phyloP scores from a whole-genome alignment of 169 alveolate genomes.

The Amoebophrya sp. region DNA sequence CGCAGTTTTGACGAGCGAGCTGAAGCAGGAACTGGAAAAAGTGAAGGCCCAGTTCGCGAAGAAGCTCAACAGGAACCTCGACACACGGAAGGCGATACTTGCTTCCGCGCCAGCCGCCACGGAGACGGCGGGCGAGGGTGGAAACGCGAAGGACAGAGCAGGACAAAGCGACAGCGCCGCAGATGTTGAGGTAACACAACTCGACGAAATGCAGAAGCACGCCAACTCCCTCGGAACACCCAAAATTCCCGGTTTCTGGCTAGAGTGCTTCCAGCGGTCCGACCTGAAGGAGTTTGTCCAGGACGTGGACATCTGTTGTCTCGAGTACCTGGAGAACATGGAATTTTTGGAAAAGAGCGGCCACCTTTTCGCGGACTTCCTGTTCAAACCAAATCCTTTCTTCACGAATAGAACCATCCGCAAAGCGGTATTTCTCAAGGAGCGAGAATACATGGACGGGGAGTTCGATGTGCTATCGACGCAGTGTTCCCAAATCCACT shows the following conservation, averaged over 20 bases:
- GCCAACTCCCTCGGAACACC: too few relatives aligned
- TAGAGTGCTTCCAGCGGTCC: neutral
- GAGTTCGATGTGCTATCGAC: neutral
- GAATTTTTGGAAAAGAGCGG: neutral
- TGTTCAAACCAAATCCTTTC: neutral
- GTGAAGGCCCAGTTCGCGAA: too few relatives aligned
- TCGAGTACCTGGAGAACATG: neutral
- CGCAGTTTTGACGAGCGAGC: too few relatives aligned
- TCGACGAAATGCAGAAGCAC: too few relatives aligned
- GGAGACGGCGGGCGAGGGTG: too few relatives aligned
- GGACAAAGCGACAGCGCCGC: too few relatives aligned
- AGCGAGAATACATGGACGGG: neutral
- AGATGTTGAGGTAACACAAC: too few relatives aligned
- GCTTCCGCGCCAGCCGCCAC: too few relatives aligned
- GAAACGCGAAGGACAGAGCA: too few relatives aligned
- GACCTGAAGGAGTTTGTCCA: neutral
- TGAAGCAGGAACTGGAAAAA: too few relatives aligned
- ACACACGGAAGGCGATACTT: too few relatives aligned
- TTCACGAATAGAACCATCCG: neutral
- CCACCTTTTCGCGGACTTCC: neutral
- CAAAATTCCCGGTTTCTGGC: neutral
- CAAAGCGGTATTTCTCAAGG: neutral
- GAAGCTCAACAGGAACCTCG: too few relatives aligned
- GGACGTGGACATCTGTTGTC: neutral
- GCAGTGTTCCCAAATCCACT: neutral